Percentiles rank a stretch among this genome's conserved stretches.
These are phyloP conservation scores for Bryoerythrophyllum caledonicum DNA, from an alignment of 225 moss, liverwort and hornwort genomes.

Conservation along the genomic window DNA sequence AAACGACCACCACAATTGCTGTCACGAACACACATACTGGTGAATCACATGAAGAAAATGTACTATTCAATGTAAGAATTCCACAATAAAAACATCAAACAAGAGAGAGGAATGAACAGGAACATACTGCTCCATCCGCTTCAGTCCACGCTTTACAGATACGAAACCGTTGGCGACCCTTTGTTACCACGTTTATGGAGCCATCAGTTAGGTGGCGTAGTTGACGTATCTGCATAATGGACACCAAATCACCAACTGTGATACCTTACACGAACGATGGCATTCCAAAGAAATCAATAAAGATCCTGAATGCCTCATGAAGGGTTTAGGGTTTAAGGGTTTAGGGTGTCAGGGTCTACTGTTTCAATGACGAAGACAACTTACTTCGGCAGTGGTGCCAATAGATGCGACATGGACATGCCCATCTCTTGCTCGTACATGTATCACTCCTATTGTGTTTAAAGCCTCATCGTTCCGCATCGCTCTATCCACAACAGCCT, in stretches of 20 bases:
- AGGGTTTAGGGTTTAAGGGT: too few species aligned
- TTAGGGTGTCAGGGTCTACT: not conserved
- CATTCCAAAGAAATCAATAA: not conserved
- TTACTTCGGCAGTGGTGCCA: conserved; percentile 85
- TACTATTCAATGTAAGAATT: too few species aligned
- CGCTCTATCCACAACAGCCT: conserved; percentile 76
- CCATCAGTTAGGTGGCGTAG: conserved; percentile 70
- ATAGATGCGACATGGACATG: conserved; percentile 66
- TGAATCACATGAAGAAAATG: too few species aligned
- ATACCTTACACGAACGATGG: too few species aligned
- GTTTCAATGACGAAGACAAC: conserved; percentile 10
- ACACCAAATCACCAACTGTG: too few species aligned
- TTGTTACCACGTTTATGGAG: conserved; percentile 78
- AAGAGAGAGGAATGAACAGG: not conserved
- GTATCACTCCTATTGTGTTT: conserved; percentile 80
- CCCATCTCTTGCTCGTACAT: conserved; percentile 61
- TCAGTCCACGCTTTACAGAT: conserved; percentile 77
- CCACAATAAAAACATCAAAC: too few species aligned
- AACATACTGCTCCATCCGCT: conserved; percentile 71
- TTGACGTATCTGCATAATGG: conserved; percentile 64
- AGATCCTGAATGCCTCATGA: conserved; percentile 9
- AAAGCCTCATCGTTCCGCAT: conserved; percentile 70
- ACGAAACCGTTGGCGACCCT: conserved; percentile 83
- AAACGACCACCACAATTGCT: too few species aligned
- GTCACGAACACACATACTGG: too few species aligned